Percentiles rank a stretch among this genome's conserved stretches.
Conservation (phyloP, 2,329 filamentous ascomycete species). For the Aspergillus oerlinghausenensis region DNA sequence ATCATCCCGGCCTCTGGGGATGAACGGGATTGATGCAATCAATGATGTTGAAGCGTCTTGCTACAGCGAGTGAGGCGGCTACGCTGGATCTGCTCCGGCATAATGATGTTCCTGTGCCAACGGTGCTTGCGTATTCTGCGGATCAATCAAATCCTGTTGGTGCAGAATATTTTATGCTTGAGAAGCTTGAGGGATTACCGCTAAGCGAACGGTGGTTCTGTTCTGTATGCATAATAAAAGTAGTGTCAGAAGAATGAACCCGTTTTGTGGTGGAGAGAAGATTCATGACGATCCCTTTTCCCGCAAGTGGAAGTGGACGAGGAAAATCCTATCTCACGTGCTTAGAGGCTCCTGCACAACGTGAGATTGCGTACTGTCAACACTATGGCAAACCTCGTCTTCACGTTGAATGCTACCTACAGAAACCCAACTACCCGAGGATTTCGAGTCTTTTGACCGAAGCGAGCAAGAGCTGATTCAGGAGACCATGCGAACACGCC, state of each 20-base stretch:
- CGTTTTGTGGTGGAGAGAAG: slow-evolving; percentile 21
- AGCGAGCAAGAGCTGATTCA: slow-evolving; percentile 17
- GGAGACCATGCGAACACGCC: slow-evolving; percentile 18
- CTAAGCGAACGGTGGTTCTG: slow-evolving; percentile 33
- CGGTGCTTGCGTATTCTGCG: slow-evolving; percentile 31
- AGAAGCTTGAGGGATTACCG: slow-evolving; percentile 27
- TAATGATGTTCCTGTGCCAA: slow-evolving; percentile 34
- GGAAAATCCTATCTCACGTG: too few species aligned
- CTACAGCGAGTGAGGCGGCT: not conserved
- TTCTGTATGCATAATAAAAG: slow-evolving; percentile 21
- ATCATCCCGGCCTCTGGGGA: too few species aligned
- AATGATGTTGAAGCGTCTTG: not conserved
- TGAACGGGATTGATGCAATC: too few species aligned
- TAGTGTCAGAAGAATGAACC: slow-evolving; percentile 6
- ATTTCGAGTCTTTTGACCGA: slow-evolving; percentile 17
- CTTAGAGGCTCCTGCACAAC: too few species aligned
- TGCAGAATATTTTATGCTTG: slow-evolving; percentile 38
- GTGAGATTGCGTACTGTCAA: too few species aligned
- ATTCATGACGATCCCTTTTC: slow-evolving; percentile 20
- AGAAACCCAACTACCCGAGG: slow-evolving; percentile 19
- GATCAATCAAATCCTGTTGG: slow-evolving; percentile 32
- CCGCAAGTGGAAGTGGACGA: slow-evolving; percentile 23
- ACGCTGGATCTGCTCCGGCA: not conserved
- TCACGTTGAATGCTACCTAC: slow-evolving; percentile 18
- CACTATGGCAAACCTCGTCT: slow-evolving; percentile 21